Evolutionary conservation across 768 basidiomycete species (phyloP).

Genomic region (Phaffia tasmanica): DNA sequence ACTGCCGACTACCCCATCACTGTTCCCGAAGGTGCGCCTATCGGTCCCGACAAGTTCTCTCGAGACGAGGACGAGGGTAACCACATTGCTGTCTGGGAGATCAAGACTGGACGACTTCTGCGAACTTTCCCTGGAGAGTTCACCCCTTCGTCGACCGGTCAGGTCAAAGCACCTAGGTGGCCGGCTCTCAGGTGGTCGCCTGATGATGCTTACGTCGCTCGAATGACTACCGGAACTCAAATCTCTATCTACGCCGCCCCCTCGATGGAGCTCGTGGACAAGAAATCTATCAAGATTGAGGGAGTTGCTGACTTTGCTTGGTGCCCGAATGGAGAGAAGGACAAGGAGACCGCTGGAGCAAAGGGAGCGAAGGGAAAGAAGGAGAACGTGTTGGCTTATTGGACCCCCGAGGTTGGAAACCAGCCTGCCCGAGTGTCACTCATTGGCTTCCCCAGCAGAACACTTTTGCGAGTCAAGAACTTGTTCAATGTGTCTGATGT

Average conservation of each 20-base stretch:
- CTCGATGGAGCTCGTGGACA: constrained; percentile 82
- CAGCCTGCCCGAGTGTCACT: constrained; percentile 96
- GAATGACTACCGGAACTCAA: constrained; percentile 76
- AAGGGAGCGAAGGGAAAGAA: constrained; percentile 44
- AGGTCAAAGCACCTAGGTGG: constrained; percentile 46
- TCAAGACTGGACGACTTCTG: constrained; percentile 81
- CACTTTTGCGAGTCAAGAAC: constrained; percentile 83
- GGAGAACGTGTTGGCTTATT: constrained; percentile 92
- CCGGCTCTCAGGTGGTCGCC: constrained; percentile 94
- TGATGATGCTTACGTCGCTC: constrained; percentile 87
- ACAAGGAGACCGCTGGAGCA: constrained; percentile 51
- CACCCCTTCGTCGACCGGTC: constrained; percentile 28
- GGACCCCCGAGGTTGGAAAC: constrained; percentile 93
- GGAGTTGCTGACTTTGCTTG: constrained; percentile 97
- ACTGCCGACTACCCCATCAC: constrained; percentile 65
- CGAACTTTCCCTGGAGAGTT: constrained; percentile 76
- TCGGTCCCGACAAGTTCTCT: constrained; percentile 44
- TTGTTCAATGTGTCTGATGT: constrained; percentile 96
- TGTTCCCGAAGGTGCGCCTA: constrained; percentile 64
- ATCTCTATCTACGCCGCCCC: constrained; percentile 96
- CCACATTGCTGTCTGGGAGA: constrained; percentile 95
- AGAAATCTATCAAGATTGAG: constrained; percentile 94
- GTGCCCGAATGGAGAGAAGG: constrained; percentile 86
- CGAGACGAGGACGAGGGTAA: constrained; percentile 93
- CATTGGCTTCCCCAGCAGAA: constrained; percentile 72